Base-by-base conservation (phyloP, 192 early-diverging fungal species). In the Ramicandelaber brevisporus region DNA sequence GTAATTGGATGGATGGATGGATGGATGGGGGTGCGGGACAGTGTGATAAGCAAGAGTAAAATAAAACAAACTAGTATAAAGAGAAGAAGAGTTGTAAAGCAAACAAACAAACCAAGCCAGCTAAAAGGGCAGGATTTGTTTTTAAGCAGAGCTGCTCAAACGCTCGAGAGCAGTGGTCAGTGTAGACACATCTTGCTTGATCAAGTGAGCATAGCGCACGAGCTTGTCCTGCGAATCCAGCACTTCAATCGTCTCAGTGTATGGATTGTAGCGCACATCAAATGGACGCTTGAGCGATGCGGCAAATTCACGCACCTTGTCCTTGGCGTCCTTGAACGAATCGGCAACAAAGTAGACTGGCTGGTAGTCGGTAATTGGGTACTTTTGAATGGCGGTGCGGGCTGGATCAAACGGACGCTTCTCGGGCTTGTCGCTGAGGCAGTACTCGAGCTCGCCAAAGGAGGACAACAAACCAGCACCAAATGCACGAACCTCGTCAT, bases 371-470 rank as follows among this genome's bases (percentile, higher is more conserved):
- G 83, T 88, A 36, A 96, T 83, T 14, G 75, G 73, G 41, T 81
- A 81, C 50, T 70, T 68, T 38, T 74, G 70, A 12, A 56, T 13
- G 2, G 69, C 61, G 7, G 68, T 65, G 42, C 63, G 57, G 27
- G 63, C 56, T n/a, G 83, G 83, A 38, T 90, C 84, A 44, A 96
- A 96, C 8, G 76, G 53, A 22, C 58, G 53, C 32, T 63, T 48
- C 41, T 80, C 69, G 17, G 85, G 81, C 41, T 80, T 64, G 29
- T 71, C 70, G 4, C 74, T 61, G 17, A 88, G 44, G 20, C 60
- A 65, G 47, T 90, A 88, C 52, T 87, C 80, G 26, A 96, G 57
- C 59, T 96, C 89, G 41, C 89, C 89, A 60, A 85, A 88, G 22
- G 80, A 85, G 33, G 75, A 80, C 33, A 96, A 57, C 21, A 96